A percentile compares a stretch with the other conserved stretches of the same genome.
These are phyloP conservation scores for Fusarium clavum DNA, from an alignment of 2,329 filamentous ascomycete genomes.

Conservation along the genomic window DNA sequence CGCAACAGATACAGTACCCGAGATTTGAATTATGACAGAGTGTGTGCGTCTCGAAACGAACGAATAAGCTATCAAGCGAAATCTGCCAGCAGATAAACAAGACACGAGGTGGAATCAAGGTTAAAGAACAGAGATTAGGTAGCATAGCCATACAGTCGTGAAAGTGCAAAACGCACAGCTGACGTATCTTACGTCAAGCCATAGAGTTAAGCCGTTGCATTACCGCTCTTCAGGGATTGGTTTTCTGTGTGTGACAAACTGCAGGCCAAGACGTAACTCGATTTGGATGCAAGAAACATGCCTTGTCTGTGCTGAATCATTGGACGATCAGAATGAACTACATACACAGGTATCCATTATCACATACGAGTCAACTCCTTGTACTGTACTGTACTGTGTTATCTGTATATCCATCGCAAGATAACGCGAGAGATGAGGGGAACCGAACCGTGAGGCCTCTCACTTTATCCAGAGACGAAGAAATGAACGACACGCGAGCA, in stretches of 20 bases:
- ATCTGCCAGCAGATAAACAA: constrained; percentile 1
- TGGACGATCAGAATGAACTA: constrained; percentile 22
- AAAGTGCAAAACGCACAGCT: constrained; percentile 26
- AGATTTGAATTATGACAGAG: constrained; percentile 20
- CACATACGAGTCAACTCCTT: neutral
- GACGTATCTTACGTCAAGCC: constrained; percentile 24
- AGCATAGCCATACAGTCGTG: constrained; percentile 5
- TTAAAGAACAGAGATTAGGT: constrained; percentile 13
- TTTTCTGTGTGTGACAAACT: constrained; percentile 33
- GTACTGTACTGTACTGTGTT: neutral
- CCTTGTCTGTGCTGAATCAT: constrained; percentile 33
- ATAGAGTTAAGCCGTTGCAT: constrained; percentile 25
- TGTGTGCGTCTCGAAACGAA: neutral
- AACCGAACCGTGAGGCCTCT: constrained; percentile 31
- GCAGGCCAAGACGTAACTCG: constrained; percentile 43
- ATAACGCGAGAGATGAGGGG: constrained; percentile 17
- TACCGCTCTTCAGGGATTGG: constrained; percentile 30
- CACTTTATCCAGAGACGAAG: constrained; percentile 14
- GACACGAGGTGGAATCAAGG: constrained; percentile 31
- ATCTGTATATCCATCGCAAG: neutral
- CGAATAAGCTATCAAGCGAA: neutral
- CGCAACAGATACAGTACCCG: constrained; percentile 12
- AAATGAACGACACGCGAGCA: constrained; percentile 33
- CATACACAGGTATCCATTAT: neutral
- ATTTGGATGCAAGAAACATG: constrained; percentile 41